A percentile compares a stretch with the other conserved stretches of the same genome.
Conservation (phyloP, 768 basidiomycete genomes). For the Mycena olivaceomarginata region DNA sequence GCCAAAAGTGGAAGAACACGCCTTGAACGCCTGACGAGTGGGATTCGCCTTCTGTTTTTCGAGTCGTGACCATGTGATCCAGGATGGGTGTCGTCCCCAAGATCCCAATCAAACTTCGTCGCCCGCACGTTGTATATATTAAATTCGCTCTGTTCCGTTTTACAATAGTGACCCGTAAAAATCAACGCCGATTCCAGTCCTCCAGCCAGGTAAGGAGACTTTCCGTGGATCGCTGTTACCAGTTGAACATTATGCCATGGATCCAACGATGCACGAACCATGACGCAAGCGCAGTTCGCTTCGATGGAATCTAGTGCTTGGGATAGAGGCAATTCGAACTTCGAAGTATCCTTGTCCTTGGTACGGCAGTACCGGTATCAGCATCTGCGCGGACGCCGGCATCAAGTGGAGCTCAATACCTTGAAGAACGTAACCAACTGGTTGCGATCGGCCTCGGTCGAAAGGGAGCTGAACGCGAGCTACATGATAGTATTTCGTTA, state of each 20-base stretch:
- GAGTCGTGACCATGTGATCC: constrained; percentile 15
- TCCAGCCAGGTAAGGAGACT: constrained; percentile 27
- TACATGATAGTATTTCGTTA: constrained; percentile 8
- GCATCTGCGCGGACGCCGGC: background rate
- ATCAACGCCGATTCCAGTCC: constrained; percentile 20
- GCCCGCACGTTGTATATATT: constrained; percentile 23
- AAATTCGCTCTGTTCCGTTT: background rate
- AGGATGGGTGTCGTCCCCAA: constrained; percentile 3
- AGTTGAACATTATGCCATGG: background rate
- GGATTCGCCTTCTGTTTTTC: constrained; percentile 30
- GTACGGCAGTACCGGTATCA: background rate
- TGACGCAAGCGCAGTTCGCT: constrained; percentile 27
- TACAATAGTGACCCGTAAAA: background rate
- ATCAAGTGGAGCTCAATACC: constrained; percentile 15
- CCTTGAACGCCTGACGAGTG: constrained; percentile 24
- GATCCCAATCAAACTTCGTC: constrained; percentile 25
- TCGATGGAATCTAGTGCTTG: constrained; percentile 27
- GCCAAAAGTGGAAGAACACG: constrained; percentile 34
- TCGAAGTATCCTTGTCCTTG: constrained; percentile 32
- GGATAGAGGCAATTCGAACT: constrained; percentile 31
- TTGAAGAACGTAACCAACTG: constrained; percentile 37
- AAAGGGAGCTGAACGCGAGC: constrained; percentile 31
- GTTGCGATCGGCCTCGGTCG: constrained; percentile 30
- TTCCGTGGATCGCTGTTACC: constrained; percentile 18
- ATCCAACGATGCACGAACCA: constrained; percentile 26